Base-by-base conservation (phyloP, 1,284 basidiomycete genomes). In the Puccinia triticina region DNA sequence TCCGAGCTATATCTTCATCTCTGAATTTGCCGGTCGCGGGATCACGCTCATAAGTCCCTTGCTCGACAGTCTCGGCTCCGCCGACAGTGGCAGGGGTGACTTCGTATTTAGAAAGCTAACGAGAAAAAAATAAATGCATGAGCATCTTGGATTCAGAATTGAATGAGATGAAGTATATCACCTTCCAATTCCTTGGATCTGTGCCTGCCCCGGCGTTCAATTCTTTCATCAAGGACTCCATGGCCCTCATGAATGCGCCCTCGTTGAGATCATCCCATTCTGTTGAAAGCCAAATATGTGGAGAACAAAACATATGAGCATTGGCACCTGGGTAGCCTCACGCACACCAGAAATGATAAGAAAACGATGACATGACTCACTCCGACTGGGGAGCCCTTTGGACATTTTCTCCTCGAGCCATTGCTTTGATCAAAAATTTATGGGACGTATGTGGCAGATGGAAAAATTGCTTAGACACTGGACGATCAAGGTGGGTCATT, bases 11-110 rank as follows among this genome's bases (percentile, higher is more conserved):
- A 40, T 82, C 80, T 53, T 82, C 80, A 57, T 82, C 80, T 34
- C 59, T 40, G 32, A 82, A 82, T 43, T 29, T 66, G 21, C 80
- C 80, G 1, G 78, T 81, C 26, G 75, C 37, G 18, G 72, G 46
- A 48, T 82, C 61, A 26, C 80, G 71, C 50, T 82, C 72, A 29
- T 82, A 82, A n/a, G 73, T 53, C n/a, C 72, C 80, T 75, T 74
- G 57, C 12, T 55, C 29, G 10, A 64, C 40, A 8, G 67, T 61
- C 57, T 81, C 71, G 40, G 67, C 67, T 26, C 48, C 67, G 1
- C 78, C 78, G 23, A 14, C 61, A 8, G 34, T 8, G 37, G 55
- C 37, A 23, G 57, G 55, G 43, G 23, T 81, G 7, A 61, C 55
- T 66, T 81, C 78, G 69, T 81, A 73, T 50, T 81, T 81, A 16